Conservation (phyloP, 2,329 filamentous ascomycete species). For the Pseudogymnoascus sp. region DNA sequence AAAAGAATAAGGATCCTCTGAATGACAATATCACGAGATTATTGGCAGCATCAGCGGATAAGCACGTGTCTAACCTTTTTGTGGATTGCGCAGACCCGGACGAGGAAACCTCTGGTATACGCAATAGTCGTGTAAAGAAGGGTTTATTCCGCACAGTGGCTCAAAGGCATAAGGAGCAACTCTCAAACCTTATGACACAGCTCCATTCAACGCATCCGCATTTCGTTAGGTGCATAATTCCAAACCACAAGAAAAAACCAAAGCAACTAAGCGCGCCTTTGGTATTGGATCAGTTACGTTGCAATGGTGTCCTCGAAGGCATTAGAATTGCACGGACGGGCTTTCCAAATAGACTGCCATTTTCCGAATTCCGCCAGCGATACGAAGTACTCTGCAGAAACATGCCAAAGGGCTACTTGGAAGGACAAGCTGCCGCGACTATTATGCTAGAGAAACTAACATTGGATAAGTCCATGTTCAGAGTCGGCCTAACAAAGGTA, state of each 20-base stretch:
- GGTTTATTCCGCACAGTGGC: slow-evolving; percentile 94
- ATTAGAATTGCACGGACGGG: slow-evolving; percentile 95
- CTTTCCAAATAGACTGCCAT: slow-evolving; percentile 87
- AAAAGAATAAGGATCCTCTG: slow-evolving; percentile 97
- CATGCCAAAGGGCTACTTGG: slow-evolving; percentile 83
- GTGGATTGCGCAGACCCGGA: slow-evolving; percentile 77
- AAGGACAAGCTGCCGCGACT: slow-evolving; percentile 76
- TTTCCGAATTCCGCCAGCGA: slow-evolving; percentile 87
- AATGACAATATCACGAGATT: slow-evolving; percentile 95
- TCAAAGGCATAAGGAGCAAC: slow-evolving; percentile 93
- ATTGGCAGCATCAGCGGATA: slow-evolving; percentile 71
- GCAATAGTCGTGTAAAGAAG: slow-evolving; percentile 81
- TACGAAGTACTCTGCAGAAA: slow-evolving; percentile 89
- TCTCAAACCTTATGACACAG: slow-evolving; percentile 92
- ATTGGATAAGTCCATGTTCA: slow-evolving; percentile 77
- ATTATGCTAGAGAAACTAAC: slow-evolving; percentile 85
- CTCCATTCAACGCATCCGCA: slow-evolving; percentile 95
- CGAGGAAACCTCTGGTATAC: slow-evolving; percentile 58
- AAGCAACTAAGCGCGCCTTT: slow-evolving; percentile 87
- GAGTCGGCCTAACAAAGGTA: slow-evolving; percentile 92
- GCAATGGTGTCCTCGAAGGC: slow-evolving; percentile 97
- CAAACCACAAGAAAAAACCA: slow-evolving; percentile 94
- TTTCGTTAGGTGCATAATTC: slow-evolving; percentile 94
- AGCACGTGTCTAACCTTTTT: slow-evolving; percentile 78
- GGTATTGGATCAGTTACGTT: slow-evolving; percentile 95